Base-by-base conservation (phyloP, 345 rosid species). In the Sonneratia caseolaris region DNA sequence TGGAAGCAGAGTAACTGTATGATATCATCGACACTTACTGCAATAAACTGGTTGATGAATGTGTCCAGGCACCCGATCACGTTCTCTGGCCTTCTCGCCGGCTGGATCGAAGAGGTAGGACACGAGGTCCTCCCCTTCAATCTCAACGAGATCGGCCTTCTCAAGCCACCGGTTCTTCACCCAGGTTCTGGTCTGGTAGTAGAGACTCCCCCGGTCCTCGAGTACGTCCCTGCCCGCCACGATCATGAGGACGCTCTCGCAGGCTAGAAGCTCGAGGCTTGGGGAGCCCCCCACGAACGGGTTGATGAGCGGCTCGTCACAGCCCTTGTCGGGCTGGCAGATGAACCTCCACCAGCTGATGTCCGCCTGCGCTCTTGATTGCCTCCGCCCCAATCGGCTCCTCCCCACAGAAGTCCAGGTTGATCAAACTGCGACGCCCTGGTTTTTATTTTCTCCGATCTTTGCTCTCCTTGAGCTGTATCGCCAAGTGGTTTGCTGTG, bases 241-340 rank as follows among this genome's bases (percentile, higher is more conserved):
- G 18, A 72, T 51, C 27, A 89, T 70, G 24, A 91, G 55, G 66
- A 86, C 79, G 32, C 82, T 75, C 14, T 83, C 82, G 71, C 91
- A 87, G 9, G 76, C 91, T 78, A 93, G 51, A 64, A 66, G 80
- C 3, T 75, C 69, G 11, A 85, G 24, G 48, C 79, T 77, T 4
- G 84, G 85, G 4, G 91, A 80, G 48, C 84, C 91, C 1, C 81
- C 88, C 0, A 66, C 70, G 53, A 89, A 86, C 64, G 97, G 97
- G 79, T 93, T 91, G 40, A 93, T 89, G 48, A 82, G 71, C n/a
- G 91, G 91, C 68, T 91, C 92, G 64, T 93, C 98, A 38, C 83
- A 80, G 43, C 96, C 97, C 75, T 81, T 84, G 2, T 82, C 83
- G 0, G 92, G 85, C 2, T 86, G 85, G 19, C 93, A 89, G 35